These are phyloP conservation scores for Butyriboletus loyo DNA, from an alignment of 768 basidiomycete species.

Conservation along the genomic window DNA sequence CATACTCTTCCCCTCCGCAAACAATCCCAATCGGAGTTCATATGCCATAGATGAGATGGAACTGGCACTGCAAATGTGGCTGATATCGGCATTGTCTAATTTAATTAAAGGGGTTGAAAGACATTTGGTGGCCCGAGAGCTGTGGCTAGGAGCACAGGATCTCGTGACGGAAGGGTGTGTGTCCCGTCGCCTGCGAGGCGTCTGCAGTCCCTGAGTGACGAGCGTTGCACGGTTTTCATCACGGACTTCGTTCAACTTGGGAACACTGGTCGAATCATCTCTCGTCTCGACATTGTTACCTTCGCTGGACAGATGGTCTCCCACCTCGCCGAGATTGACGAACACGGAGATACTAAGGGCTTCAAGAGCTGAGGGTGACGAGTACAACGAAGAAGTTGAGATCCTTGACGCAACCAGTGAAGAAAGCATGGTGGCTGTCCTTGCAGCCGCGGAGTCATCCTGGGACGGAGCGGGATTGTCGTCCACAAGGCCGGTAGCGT, in stretches of 20 bases:
- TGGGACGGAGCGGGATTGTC: background rate
- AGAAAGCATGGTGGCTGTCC: background rate
- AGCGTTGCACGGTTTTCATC: slow-evolving; percentile 1
- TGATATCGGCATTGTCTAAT: slow-evolving; percentile 8
- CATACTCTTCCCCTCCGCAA: slow-evolving; percentile 24
- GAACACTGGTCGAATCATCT: background rate
- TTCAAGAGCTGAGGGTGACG: slow-evolving; percentile 14
- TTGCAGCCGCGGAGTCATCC: background rate
- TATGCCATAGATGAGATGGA: slow-evolving; percentile 30
- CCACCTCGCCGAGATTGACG: slow-evolving; percentile 7
- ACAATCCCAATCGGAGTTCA: slow-evolving; percentile 22
- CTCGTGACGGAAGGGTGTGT: slow-evolving; percentile 8
- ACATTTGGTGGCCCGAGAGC: slow-evolving; percentile 6
- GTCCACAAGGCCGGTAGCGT: slow-evolving; percentile 13
- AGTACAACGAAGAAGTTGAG: slow-evolving; percentile 7
- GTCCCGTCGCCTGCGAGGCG: slow-evolving; percentile 13
- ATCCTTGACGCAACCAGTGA: background rate
- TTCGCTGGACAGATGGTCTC: background rate
- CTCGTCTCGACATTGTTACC: background rate
- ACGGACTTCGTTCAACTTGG: background rate
- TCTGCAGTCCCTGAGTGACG: background rate
- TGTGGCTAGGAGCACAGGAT: background rate
- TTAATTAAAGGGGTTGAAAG: slow-evolving; percentile 19
- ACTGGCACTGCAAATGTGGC: slow-evolving; percentile 14
- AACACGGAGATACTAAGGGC: slow-evolving; percentile 19